Base-by-base conservation (phyloP, 345 rosid genomes). In the Sisymbrium irio region DNA sequence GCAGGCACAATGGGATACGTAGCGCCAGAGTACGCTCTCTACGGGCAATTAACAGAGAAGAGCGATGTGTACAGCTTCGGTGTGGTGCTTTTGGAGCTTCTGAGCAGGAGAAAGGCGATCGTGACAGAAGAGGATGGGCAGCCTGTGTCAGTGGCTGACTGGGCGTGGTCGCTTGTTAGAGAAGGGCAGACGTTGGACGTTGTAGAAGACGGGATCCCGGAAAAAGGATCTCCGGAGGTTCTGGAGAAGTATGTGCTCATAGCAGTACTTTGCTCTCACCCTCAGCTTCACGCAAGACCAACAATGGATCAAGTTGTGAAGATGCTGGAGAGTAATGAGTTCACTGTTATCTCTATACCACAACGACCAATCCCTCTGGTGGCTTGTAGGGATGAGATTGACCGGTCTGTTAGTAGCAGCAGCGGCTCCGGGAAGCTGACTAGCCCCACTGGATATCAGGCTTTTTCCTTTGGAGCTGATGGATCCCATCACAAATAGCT, bases 1-100 rank as follows among this genome's bases (percentile, higher is more conserved):
- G 98, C 97, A 0, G 98, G 98, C 10, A 93, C 98, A 13, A 89
- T 87, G 98, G 98, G 98, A 19, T 93, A 93, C 50, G 96, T 93
- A 25, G 98, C 98, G 4, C 98, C 98, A 0, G 98, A 93, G 85
- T 93, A 93, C 58, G 97, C 98, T 0, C 66, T 90, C 65, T 90
- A 93, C 40, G 98, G 97, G 56, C 96, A 93, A 27, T 63, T 93
- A 74, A 93, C 98, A 0, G 96, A 89, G 68, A 84, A 90, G 62
- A 93, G 97, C 33, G 98, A 93, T 13, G 98, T 93, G 60, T 93
- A 87, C 67, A 93, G 98, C 75, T 93, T 88, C 2, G 98, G 98
- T 11, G 89, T 89, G 11, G 90, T 90, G 81, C 92, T 93, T 67
- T 88, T 93, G 9, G 98, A 93, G 86, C 92, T 93, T 64, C 78